These are phyloP conservation scores for Colletotrichum truncatum DNA, from an alignment of 2,329 filamentous ascomycete genomes.

Conservation along the genomic window DNA sequence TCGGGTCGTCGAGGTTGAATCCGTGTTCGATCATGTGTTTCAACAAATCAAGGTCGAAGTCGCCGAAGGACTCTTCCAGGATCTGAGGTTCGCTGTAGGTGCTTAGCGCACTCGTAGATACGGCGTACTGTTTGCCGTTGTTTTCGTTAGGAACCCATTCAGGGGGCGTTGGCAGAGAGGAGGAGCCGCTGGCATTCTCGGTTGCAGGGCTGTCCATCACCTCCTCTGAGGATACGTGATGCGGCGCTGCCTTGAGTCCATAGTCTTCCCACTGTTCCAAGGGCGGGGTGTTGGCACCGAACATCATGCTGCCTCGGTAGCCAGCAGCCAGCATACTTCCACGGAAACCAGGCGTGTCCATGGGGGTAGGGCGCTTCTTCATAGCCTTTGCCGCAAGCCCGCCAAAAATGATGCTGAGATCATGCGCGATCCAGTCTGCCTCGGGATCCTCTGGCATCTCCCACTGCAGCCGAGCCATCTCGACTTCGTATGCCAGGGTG, in stretches of 20 bases:
- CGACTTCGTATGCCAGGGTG: conserved; percentile 2
- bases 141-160: conserved; percentile 36
- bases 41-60: conserved; percentile 19
- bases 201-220: conserved; percentile 45
- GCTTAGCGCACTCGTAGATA: conserved; percentile 4
- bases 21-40: conserved; percentile 24
- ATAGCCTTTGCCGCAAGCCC: conserved; percentile 38
- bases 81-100: conserved; percentile 12
- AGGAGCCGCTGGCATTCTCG: conserved; percentile 45
- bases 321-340: conserved; percentile 22
- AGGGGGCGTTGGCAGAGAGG: conserved; percentile 46
- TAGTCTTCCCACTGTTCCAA: conserved; percentile 17
- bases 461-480: conserved; percentile 17
- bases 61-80: conserved; percentile 5
- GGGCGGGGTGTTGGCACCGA: conserved; percentile 26
- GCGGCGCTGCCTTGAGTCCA: conserved; percentile 26
- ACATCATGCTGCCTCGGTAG: conserved; percentile 27
- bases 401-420: conserved; percentile 35
- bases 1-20: conserved; percentile 20
- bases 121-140: conserved; percentile 13
- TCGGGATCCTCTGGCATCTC: conserved; percentile 13
- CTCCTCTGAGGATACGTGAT: conserved; percentile 44
- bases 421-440: conserved; percentile 19
- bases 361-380: conserved; percentile 9
- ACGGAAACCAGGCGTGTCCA: conserved; percentile 3